Conservation (phyloP, 2,329 filamentous ascomycete genomes). For the Neonectria magnoliae region DNA sequence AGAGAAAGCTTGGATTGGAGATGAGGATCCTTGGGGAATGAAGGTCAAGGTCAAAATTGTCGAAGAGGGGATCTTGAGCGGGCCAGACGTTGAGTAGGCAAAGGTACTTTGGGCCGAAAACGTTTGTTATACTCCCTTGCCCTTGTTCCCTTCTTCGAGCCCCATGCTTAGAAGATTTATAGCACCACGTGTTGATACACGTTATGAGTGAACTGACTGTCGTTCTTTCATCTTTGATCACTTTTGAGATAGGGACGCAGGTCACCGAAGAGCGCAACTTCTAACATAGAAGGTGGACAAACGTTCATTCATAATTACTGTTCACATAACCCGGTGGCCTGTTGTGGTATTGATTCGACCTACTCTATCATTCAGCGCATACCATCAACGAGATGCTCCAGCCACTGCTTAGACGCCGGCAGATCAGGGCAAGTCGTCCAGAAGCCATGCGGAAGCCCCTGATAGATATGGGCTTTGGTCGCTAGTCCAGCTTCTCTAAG, state of each 20-base stretch:
- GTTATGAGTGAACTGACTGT: no score
- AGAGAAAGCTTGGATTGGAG: slow-evolving; percentile 63
- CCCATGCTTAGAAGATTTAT: no score
- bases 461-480: slow-evolving; percentile 52
- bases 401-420: slow-evolving; percentile 44
- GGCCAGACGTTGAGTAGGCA: neutral
- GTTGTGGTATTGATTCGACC: neutral
- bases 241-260: no score
- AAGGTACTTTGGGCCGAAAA: neutral
- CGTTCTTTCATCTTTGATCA: no score
- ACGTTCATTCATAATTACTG: no score
- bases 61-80: slow-evolving; percentile 44
- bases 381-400: slow-evolving; percentile 40
- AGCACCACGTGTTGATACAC: no score
- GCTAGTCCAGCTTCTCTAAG: slow-evolving; percentile 46
- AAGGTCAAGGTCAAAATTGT: slow-evolving; percentile 49
- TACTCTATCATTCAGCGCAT: slow-evolving; percentile 37
- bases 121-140: neutral
- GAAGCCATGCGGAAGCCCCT: slow-evolving; percentile 54
- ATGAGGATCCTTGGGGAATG: slow-evolving; percentile 50
- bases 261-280: no score
- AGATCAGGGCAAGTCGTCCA: slow-evolving; percentile 51
- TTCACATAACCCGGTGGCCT: no score
- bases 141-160: no score
- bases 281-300: no score